Base-by-base conservation (phyloP, 441 rosid species). In the Jatropha podagrica region DNA sequence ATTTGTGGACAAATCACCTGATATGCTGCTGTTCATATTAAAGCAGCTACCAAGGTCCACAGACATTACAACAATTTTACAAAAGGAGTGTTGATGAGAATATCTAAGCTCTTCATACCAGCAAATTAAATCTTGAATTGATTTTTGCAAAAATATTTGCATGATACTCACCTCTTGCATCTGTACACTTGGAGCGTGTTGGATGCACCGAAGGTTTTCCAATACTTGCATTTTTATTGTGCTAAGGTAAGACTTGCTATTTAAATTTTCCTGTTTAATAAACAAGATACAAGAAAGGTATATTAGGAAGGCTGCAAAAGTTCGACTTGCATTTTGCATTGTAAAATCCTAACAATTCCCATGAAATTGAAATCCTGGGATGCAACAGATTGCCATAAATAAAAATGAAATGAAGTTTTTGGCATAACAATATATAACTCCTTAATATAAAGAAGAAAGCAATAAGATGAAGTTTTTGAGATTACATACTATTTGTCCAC, bases 111-210 rank as follows among this genome's bases (percentile, higher is more conserved):
- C 32, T 32, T 32, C 32, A 32, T 32, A 32, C 32, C 32, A 32
- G 32, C 32, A 32, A 60, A 52, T 11, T 49, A 61, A 60, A 59
- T 60, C 42, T 41, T 61, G 15, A 23, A 77, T n/a, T 62, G 62
- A 65, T 51, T 63, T 14, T 2, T 55, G 60, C 23, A 23, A 23
- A 69, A 65, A 48, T 75, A 65, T 52, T 66, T 48, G 48, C 56
- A 44, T 38, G 51, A 18, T 37, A 66, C 88, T 80, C 79, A 92
- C 99, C 97, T 96, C 99, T 68, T 96, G 99, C 97, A 96, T 86
- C 80, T 96, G 97, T 66, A 92, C 97, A 69, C 97, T 84, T 0
- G 99, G 99, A 69, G 99, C 98, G 73, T 96, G 99, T 72, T 94
- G 99, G 74, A 96, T 93, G 86, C 82, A 77, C 7, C 97, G 91